Evolutionary conservation across 2,329 filamentous ascomycete genomes (phyloP).

Genomic region (Trichoderma hamatum): DNA sequence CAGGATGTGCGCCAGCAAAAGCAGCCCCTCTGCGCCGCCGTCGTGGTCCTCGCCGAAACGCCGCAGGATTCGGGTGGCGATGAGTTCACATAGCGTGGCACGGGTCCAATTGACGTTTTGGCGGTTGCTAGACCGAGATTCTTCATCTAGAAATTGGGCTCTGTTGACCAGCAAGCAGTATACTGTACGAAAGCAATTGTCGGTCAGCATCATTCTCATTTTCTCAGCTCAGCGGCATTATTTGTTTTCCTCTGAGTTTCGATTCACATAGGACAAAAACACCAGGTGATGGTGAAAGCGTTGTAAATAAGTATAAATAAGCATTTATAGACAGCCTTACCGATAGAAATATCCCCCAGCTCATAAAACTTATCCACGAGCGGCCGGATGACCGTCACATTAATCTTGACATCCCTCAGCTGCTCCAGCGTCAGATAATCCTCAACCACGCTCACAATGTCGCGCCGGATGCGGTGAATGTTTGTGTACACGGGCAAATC

Average conservation of each 20-base stretch:
- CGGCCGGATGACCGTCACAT: conserved; percentile 76
- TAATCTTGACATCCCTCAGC: conserved; percentile 78
- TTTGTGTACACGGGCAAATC: conserved; percentile 75
- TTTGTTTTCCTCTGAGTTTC: not conserved
- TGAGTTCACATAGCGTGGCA: conserved; percentile 77
- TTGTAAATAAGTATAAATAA: not conserved
- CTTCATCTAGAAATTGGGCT: conserved; percentile 76
- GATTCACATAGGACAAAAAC: not conserved
- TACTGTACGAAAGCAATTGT: conserved; percentile 49
- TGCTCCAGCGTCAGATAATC: conserved; percentile 71
- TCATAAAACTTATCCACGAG: conserved; percentile 84
- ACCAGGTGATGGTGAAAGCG: not conserved
- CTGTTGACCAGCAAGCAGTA: conserved; percentile 85
- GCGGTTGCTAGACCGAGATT: conserved; percentile 73
- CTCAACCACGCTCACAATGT: conserved; percentile 65
- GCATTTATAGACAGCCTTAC: conserved; percentile 42
- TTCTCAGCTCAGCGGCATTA: not conserved
- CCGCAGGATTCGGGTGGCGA: conserved; percentile 76
- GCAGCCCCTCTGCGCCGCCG: conserved; percentile 60
- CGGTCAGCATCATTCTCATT: not conserved
- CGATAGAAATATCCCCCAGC: conserved; percentile 75
- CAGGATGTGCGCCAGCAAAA: conserved; percentile 76
- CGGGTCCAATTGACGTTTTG: conserved; percentile 81
- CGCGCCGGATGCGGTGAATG: conserved; percentile 71
- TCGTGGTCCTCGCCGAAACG: conserved; percentile 78